Base-by-base conservation (phyloP, 1,284 basidiomycete genomes). In the Stereum hirsutum region DNA sequence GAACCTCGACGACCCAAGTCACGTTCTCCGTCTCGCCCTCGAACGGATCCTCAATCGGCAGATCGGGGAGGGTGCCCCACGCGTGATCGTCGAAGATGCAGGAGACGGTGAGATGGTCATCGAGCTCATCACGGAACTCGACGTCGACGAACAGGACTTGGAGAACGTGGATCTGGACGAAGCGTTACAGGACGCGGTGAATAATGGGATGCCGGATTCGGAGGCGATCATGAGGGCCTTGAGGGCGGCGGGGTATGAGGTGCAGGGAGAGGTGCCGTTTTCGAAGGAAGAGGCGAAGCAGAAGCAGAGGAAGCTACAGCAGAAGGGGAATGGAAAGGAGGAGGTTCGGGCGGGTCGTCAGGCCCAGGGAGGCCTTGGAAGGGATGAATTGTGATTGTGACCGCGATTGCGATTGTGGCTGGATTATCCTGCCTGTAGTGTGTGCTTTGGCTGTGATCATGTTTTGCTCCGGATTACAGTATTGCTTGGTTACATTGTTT, bases 101-200 rank as follows among this genome's bases (percentile, higher is more conserved):
- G 71, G 69, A 44, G 70, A 74, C 36, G 74, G 70, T 21, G 74
- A 75, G 46, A 56, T 80, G 42, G 48, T 81, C 35, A 64, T 84
- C 49, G 74, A 83, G 56, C 64, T 81, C 49, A 49, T 75, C 42
- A 72, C 75, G 41, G 74, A 71, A 28, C 53, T 63, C 32, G 62
- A 64, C 6, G 46, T 63, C 44, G 61, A 67, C 25, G 66, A 60
- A 7, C 30, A 17, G 8, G 39, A 48, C 5, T 19, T 36, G 47
- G 52, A 23, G 50, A 57, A 17, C 49, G 56, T 54, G 41, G 43
- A 33, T 27, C 50, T 42, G 20, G 51, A 51, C 23, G 51, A 52
- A 6, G 39, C 6, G 27, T 15, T 23, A 10, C 33, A 17, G 33
- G 15, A 2, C 28, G 34, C 14, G 34, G 14, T 12, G 34, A 57